Evolutionary conservation across 345 rosid genomes (phyloP).

Genomic region (Ceriops zippeliana): DNA sequence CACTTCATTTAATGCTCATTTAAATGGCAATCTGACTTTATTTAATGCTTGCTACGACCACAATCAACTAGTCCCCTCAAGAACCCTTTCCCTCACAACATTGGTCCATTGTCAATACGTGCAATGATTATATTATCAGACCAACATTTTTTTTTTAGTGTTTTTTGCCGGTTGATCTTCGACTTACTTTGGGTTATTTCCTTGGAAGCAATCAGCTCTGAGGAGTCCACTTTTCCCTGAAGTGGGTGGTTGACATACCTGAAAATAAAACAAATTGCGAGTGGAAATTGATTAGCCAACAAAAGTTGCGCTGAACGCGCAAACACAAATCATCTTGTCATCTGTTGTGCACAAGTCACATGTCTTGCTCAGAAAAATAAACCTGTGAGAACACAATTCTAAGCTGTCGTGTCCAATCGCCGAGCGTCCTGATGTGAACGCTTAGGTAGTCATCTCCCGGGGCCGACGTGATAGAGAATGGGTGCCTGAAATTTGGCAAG

Average conservation of each 20-base stretch:
- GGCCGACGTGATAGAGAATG: slow-evolving; percentile 11
- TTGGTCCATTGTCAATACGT: not conserved
- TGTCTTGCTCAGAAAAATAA: not conserved
- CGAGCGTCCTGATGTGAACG: slow-evolving; percentile 6
- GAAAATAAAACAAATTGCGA: slow-evolving; percentile 3
- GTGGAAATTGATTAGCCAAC: slow-evolving; percentile 4
- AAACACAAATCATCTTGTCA: not conserved
- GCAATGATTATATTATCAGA: too few relatives aligned
- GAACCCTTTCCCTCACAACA: not conserved
- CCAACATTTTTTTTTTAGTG: too few relatives aligned
- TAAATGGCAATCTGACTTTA: slow-evolving; percentile 11
- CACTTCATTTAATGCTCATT: slow-evolving; percentile 2
- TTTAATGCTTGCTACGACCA: slow-evolving; percentile 17
- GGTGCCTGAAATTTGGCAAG: slow-evolving; percentile 2
- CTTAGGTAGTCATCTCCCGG: slow-evolving; percentile 13
- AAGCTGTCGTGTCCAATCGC: slow-evolving; percentile 9
- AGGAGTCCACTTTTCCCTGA: slow-evolving; percentile 66
- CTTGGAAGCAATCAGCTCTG: slow-evolving; percentile 59
- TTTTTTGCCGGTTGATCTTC: not conserved
- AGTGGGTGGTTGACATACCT: slow-evolving; percentile 65
- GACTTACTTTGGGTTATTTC: slow-evolving; percentile 53
- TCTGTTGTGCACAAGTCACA: not conserved
- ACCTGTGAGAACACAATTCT: slow-evolving; percentile 3
- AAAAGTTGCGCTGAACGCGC: not conserved
- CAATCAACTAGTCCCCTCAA: not conserved